Evolutionary conservation across 73 alveolate genomes (phyloP), one percentile per base, ranked within the genome.

Genomic region (Paramecium bursaria): DNA sequence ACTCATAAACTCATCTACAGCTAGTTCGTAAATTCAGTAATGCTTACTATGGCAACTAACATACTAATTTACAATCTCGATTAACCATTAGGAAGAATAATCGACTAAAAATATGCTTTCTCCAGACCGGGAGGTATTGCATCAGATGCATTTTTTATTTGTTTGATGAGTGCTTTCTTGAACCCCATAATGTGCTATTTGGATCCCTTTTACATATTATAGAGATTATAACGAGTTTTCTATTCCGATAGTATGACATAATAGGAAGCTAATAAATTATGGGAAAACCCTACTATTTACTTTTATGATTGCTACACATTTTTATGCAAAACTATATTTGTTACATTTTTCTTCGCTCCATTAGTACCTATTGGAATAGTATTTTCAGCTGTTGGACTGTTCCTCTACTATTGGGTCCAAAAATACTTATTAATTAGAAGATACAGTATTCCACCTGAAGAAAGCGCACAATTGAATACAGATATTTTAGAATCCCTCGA

Each of bases 311-410:
- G 33, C 13, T 57, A 57, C 33, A 30, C 76, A 29, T 57, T 30
- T 31, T 57, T 57, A 27, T 57, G 76, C 31, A 57, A 57, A 15
- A 57, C 76, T 0, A 57, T 50, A 10, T 57, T 48, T 48, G 15
- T 57, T 1, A 57, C 76, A 2, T 42, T 57, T 0, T 57, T 57
- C 49, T 57, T 57, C 33, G 76, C 76, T 27, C 76, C 76, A 10
- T 3, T 57, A 57, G 33, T 26, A 2, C 76, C 76, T 30, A 27
- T 57, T 6, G 27, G 51, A 30, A 23, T 57, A 0, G 27, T 57
- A 1, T 57, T 57, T 57, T 48, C 51, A 2, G 26, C 33, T 17
- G 33, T 57, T 23, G 76, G 76, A 23, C 33, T 57, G 33, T 30
- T 57, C 17, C 19, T 30, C 17, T 57, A 57, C 15, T 57, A 57